These are phyloP conservation scores for Massarina eburnea DNA, from an alignment of 2,329 filamentous ascomycete genomes.

Conservation along the genomic window DNA sequence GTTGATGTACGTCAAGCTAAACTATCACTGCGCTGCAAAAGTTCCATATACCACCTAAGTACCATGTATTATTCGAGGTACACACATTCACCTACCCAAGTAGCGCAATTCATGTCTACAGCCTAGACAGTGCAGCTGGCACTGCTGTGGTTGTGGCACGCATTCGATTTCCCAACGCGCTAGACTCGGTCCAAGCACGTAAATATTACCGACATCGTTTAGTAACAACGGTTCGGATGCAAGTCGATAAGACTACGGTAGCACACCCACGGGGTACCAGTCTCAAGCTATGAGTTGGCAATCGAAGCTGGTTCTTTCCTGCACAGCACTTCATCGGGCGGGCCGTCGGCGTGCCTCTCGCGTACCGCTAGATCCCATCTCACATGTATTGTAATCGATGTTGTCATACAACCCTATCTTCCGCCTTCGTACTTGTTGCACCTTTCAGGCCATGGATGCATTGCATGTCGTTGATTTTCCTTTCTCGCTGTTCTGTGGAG, in stretches of 20 bases:
- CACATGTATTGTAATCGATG: conserved; percentile 19
- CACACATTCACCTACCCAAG: no score
- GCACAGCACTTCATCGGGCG: conserved; percentile 18
- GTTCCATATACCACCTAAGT: no score
- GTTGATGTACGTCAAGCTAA: no score
- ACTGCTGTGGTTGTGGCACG: background rate
- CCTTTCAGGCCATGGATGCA: conserved; percentile 1
- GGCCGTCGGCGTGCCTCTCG: conserved; percentile 16
- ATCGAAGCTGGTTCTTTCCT: conserved; percentile 20
- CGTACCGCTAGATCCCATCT: conserved; percentile 10
- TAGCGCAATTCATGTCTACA: no score
- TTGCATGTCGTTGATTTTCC: background rate
- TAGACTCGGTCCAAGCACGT: background rate
- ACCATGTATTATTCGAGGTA: no score
- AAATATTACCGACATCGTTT: conserved; percentile 34
- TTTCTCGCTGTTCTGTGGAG: background rate
- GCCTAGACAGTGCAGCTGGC: no score
- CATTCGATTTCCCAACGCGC: background rate
- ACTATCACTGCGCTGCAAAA: no score
- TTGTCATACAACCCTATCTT: conserved; percentile 27
- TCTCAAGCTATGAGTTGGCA: conserved; percentile 17
- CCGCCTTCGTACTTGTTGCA: background rate
- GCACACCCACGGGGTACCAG: conserved; percentile 18
- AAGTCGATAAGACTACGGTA: conserved; percentile 37
- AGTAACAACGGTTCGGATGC: conserved; percentile 33